These are phyloP conservation scores for Xylaria polymorpha DNA, from an alignment of 2,329 filamentous ascomycete genomes.

Conservation along the genomic window DNA sequence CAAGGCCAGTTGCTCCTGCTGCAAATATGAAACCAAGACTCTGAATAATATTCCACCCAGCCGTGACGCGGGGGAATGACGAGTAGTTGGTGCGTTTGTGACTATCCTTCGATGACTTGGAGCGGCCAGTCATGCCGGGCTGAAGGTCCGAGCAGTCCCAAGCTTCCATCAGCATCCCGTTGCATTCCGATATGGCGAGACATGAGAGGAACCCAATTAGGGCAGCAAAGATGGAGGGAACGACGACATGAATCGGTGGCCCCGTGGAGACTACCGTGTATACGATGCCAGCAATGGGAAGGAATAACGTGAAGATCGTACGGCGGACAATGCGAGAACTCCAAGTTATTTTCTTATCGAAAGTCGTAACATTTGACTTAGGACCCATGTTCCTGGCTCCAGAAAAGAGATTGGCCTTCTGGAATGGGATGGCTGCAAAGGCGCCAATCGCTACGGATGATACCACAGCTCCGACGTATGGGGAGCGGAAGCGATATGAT, in stretches of 20 bases:
- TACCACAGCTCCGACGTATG: conserved; percentile 74
- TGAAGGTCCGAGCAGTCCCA: conserved; percentile 85
- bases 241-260: conserved; percentile 67
- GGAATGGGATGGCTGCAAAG: conserved; percentile 76
- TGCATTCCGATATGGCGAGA: conserved; percentile 79
- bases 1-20: conserved; percentile 74
- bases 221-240: conserved; percentile 74
- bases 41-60: conserved; percentile 78
- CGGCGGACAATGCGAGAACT: conserved; percentile 78
- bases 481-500: conserved; percentile 72
- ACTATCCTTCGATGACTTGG: conserved; percentile 55
- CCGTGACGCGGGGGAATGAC: conserved; percentile 77
- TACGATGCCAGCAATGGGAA: conserved; percentile 74
- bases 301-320: conserved; percentile 71
- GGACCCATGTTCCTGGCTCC: conserved; percentile 69
- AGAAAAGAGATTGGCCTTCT: conserved; percentile 77
- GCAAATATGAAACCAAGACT: conserved; percentile 76
- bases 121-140: conserved; percentile 72
- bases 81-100: conserved; percentile 75
- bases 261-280: conserved; percentile 76
- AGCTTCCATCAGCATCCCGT: conserved; percentile 82
- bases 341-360: conserved; percentile 73
- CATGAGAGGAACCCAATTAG: conserved; percentile 77
- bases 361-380: conserved; percentile 74
- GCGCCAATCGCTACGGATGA: conserved; percentile 75